Evolutionary conservation across 768 basidiomycete genomes (phyloP).

Genomic region (Candolleomyces eurysporus): DNA sequence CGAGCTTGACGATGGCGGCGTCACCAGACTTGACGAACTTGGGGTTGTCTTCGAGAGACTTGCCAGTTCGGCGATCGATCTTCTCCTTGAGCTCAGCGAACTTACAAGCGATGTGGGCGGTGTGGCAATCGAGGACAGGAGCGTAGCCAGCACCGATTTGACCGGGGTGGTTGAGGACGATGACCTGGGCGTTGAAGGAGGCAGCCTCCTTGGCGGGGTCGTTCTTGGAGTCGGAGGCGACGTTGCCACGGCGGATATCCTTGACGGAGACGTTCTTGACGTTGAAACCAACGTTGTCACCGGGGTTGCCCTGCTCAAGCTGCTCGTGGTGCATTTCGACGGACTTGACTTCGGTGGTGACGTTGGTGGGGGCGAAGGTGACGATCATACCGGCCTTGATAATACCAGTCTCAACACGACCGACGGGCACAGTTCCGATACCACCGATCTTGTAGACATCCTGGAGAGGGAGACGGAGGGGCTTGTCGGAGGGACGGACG

Average conservation of each 20-base stretch:
- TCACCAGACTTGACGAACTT: slow-evolving; percentile 99
- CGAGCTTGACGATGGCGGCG: slow-evolving; percentile 96
- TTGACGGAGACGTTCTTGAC: slow-evolving; percentile 99
- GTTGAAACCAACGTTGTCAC: slow-evolving; percentile 99
- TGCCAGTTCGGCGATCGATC: slow-evolving; percentile 98
- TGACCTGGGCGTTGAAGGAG: slow-evolving; percentile 99
- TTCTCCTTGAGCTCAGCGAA: slow-evolving; percentile 98
- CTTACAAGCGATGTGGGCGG: slow-evolving; percentile 99
- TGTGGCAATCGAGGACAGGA: slow-evolving; percentile 99
- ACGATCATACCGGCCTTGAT: slow-evolving; percentile 99
- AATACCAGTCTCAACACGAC: slow-evolving; percentile 99
- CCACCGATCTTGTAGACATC: slow-evolving; percentile 99
- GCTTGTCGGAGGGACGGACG: slow-evolving; percentile 95
- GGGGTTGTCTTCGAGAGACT: slow-evolving; percentile 81
- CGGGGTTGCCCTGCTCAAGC: slow-evolving; percentile 89
- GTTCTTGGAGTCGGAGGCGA: slow-evolving; percentile 99
- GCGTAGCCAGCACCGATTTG: slow-evolving; percentile 99
- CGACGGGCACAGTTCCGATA: slow-evolving; percentile 99
- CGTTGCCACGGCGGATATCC: slow-evolving; percentile 99
- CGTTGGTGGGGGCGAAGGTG: slow-evolving; percentile 93
- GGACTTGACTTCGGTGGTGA: slow-evolving; percentile 99
- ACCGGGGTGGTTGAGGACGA: slow-evolving; percentile 99
- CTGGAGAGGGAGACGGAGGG: slow-evolving; percentile 99
- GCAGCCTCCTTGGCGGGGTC: slow-evolving; percentile 99
- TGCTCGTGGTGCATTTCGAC: slow-evolving; percentile 99